These are phyloP conservation scores for Trichoderma brevicompactum DNA, from an alignment of 2,329 filamentous ascomycete species.

Conservation along the genomic window DNA sequence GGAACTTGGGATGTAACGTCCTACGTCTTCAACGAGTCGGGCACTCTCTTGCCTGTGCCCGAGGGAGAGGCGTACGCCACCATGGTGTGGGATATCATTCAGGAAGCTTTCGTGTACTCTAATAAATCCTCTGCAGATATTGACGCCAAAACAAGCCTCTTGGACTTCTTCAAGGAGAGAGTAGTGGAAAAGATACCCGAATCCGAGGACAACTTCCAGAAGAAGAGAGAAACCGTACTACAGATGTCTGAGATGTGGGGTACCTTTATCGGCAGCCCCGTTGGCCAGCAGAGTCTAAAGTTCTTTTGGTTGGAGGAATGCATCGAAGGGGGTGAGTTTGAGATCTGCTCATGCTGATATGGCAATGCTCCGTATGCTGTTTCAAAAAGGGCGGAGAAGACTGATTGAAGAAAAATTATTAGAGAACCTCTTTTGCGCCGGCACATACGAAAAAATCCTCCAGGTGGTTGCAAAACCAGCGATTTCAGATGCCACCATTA, in stretches of 20 bases:
- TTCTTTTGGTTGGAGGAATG: conserved; percentile 81
- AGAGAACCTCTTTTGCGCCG: conserved; percentile 65
- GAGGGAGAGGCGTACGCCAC: conserved; percentile 55
- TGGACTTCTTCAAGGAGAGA: conserved; percentile 57
- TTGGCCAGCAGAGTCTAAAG: conserved; percentile 69
- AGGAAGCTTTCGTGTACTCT: conserved; percentile 68
- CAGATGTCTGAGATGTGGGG: conserved; percentile 70
- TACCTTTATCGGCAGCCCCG: conserved; percentile 68
- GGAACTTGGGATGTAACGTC: conserved; percentile 57
- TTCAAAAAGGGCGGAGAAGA: not conserved
- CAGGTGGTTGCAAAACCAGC: conserved; percentile 62
- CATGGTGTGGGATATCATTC: conserved; percentile 70
- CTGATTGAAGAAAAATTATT: not conserved
- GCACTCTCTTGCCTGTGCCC: conserved; percentile 52
- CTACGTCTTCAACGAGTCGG: conserved; percentile 61
- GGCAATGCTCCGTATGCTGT: not conserved
- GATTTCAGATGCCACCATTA: conserved; percentile 58
- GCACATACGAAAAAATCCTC: conserved; percentile 64
- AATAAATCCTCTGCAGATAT: conserved; percentile 60
- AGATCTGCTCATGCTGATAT: not conserved
- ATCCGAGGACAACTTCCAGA: conserved; percentile 46
- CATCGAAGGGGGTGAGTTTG: conserved; percentile 65
- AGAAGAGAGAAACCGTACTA: conserved; percentile 50
- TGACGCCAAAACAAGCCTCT: conserved; percentile 51
- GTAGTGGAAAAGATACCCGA: conserved; percentile 53